A percentile compares a stretch with the other conserved stretches of the same genome.
These are phyloP conservation scores for Houttuynia cordata DNA, from an alignment of 164 flowering plant genomes.

Conservation along the genomic window DNA sequence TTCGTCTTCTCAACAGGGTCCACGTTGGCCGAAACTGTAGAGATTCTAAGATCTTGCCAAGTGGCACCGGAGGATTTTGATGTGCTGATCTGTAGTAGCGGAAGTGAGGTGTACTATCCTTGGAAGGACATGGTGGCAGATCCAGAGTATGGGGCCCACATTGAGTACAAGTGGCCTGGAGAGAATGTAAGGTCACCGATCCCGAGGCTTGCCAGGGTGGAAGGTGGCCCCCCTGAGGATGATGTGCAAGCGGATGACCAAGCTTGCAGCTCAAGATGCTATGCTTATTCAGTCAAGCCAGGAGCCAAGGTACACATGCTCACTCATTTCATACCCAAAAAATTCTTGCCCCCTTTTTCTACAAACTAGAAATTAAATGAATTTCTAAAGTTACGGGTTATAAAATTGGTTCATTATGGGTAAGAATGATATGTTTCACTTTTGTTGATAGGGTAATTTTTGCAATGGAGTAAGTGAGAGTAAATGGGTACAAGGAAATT, in stretches of 20 bases:
- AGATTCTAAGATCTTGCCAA: conserved; percentile 28
- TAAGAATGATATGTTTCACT: no score
- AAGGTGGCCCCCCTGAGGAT: conserved; percentile 30
- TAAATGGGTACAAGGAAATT: no score
- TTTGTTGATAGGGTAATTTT: no score
- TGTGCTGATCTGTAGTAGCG: conserved; percentile 63
- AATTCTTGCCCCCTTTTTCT: no score
- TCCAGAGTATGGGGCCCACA: conserved; percentile 48
- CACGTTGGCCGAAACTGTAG: conserved; percentile 37
- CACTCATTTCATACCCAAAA: no score
- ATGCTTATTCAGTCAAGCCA: conserved; percentile 41
- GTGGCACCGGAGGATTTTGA: conserved; percentile 48
- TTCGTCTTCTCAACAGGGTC: conserved; percentile 46
- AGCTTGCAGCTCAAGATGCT: conserved; percentile 39
- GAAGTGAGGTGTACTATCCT: conserved; percentile 55
- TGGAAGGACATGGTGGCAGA: conserved; percentile 55
- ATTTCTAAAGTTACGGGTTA: no score
- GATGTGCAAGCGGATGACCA: conserved; percentile 25
- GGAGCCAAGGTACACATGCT: conserved; percentile 43
- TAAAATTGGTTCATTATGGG: no score
- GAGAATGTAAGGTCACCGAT: conserved; percentile 44
- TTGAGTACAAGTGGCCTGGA: conserved; percentile 72
- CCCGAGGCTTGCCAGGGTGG: conserved; percentile 41
- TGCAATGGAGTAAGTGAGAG: no score
- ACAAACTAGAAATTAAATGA: no score